Percentiles rank a stretch among this genome's conserved stretches.
phyloP scores from a whole-genome alignment of 805 yeast genomes.

The Metschnikowia dekortorum region DNA sequence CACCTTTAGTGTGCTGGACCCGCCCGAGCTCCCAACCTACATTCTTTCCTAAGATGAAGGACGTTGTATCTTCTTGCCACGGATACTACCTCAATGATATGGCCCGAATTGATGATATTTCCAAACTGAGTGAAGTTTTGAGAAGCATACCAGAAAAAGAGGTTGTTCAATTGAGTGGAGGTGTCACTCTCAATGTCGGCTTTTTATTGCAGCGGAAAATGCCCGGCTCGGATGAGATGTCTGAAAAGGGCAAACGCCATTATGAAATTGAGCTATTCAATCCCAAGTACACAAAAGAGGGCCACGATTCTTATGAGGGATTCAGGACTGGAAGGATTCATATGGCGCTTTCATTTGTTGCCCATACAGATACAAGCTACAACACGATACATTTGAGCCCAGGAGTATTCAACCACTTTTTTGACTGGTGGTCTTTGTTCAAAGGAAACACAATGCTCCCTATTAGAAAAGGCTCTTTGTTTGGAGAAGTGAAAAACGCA shows the following conservation, averaged over 20 bases:
- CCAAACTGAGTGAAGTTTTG: neutral
- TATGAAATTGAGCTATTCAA: slow-evolving; percentile 53
- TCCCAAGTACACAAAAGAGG: slow-evolving; percentile 44
- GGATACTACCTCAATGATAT: slow-evolving; percentile 44
- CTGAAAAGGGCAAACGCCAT: slow-evolving; percentile 52
- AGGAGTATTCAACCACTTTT: slow-evolving; percentile 59
- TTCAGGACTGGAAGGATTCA: slow-evolving; percentile 38
- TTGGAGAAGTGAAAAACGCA: slow-evolving; percentile 49
- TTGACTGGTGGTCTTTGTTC: slow-evolving; percentile 82
- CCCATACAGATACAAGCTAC: slow-evolving; percentile 38
- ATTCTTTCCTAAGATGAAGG: slow-evolving; percentile 42
- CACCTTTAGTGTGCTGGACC: slow-evolving; percentile 52
- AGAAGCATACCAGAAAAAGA: slow-evolving; percentile 39
- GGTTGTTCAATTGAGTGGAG: slow-evolving; percentile 57
- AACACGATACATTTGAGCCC: slow-evolving; percentile 81
- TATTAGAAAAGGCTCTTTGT: slow-evolving; percentile 67
- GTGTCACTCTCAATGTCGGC: slow-evolving; percentile 55
- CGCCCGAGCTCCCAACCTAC: slow-evolving; percentile 42
- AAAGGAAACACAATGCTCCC: slow-evolving; percentile 78
- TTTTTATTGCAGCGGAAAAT: slow-evolving; percentile 49
- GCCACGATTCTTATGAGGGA: slow-evolving; percentile 39
- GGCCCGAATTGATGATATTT: neutral
- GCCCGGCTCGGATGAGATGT: slow-evolving; percentile 29
- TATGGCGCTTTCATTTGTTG: slow-evolving; percentile 38
- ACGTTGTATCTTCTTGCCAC: slow-evolving; percentile 42